Conservation (phyloP, 2,329 filamentous ascomycete species). For the Emmonsia crescens region DNA sequence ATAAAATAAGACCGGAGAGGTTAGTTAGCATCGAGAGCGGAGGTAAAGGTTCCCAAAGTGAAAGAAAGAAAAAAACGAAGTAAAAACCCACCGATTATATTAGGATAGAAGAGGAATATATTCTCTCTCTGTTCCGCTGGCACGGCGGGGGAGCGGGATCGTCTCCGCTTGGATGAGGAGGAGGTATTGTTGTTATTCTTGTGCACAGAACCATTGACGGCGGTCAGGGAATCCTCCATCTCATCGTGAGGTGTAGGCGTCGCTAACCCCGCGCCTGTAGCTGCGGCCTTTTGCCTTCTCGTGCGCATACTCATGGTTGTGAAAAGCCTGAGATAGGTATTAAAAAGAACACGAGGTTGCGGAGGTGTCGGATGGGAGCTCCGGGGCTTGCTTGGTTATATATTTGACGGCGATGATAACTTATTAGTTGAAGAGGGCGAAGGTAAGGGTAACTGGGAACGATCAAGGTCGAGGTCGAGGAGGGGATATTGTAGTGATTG, state of each 20-base stretch:
- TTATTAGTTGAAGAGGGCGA: too few species aligned
- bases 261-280: background rate
- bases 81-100: constrained; percentile 58
- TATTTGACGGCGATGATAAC: too few species aligned
- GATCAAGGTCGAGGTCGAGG: too few species aligned
- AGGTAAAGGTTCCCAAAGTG: background rate
- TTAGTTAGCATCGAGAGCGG: background rate
- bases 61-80: constrained; percentile 1
- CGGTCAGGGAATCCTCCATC: constrained; percentile 19
- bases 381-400: too few species aligned
- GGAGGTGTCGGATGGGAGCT: too few species aligned
- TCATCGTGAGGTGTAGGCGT: constrained; percentile 11
- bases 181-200: constrained; percentile 12
- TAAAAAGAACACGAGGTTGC: background rate
- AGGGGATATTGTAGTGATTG: too few species aligned
- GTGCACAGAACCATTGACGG: constrained; percentile 21
- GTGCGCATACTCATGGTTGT: constrained; percentile 17
- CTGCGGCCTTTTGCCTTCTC: constrained; percentile 27
- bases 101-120: constrained; percentile 72
- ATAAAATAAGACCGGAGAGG: background rate
- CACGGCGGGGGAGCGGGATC: constrained; percentile 16
- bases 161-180: constrained; percentile 23
- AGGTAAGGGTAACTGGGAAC: too few species aligned
- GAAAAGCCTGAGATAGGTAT: background rate
- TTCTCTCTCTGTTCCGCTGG: constrained; percentile 45